These are phyloP conservation scores for Stachybotrys chartarum DNA, from an alignment of 2,329 filamentous ascomycete genomes.

Conservation along the genomic window DNA sequence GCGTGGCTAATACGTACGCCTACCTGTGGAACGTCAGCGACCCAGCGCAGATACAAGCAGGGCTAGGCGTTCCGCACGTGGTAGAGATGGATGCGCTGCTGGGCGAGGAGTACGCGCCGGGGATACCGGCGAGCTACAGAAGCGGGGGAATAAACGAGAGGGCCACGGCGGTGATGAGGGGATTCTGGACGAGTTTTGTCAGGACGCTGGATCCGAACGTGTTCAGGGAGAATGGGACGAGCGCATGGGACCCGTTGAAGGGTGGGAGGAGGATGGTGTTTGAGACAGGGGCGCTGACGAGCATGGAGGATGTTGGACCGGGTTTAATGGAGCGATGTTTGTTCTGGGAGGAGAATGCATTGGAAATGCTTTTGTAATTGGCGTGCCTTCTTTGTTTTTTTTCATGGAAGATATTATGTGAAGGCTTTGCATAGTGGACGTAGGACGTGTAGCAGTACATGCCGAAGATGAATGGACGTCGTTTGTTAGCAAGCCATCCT, in stretches of 20 bases:
- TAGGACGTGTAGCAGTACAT: too few relatives aligned
- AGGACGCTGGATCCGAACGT: conserved; percentile 57
- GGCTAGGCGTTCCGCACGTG: conserved; percentile 60
- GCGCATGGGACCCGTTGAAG: conserved; percentile 34
- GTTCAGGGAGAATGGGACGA: conserved; percentile 20
- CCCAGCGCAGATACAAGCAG: conserved; percentile 38
- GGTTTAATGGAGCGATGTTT: conserved; percentile 17
- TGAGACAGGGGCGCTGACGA: conserved; percentile 27
- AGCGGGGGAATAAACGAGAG: conserved; percentile 42
- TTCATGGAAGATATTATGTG: too few relatives aligned
- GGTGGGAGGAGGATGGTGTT: conserved; percentile 28
- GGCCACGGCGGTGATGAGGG: conserved; percentile 56
- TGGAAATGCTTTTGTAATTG: not conserved
- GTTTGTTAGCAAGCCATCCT: too few relatives aligned
- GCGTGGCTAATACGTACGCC: conserved; percentile 46
- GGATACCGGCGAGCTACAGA: conserved; percentile 46
- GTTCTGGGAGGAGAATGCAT: not conserved
- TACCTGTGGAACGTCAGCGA: conserved; percentile 67
- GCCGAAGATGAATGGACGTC: too few relatives aligned
- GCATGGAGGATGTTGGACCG: conserved; percentile 28
- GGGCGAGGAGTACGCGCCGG: conserved; percentile 50
- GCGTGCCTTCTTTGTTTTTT: too few relatives aligned
- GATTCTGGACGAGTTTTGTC: conserved; percentile 72
- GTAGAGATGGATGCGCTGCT: conserved; percentile 62
- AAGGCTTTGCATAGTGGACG: too few relatives aligned